phyloP scores from a whole-genome alignment of 164 flowering plant species.

The Magnolia sinica region DNA sequence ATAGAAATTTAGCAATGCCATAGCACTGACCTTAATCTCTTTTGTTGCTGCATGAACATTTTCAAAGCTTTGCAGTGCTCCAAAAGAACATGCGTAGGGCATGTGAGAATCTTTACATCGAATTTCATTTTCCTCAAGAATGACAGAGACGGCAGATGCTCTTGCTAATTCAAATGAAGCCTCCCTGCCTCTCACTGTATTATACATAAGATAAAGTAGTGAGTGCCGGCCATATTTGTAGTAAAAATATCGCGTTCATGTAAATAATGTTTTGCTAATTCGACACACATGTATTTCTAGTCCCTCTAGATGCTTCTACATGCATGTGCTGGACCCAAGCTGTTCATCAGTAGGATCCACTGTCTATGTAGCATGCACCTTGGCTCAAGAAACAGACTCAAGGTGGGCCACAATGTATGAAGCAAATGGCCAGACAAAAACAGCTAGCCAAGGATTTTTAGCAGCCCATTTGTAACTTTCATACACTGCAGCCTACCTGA shows the following conservation, averaged over 20 bases:
- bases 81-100: conserved; percentile 26
- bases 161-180: conserved; percentile 35
- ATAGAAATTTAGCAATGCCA: background rate
- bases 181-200: conserved; percentile 51
- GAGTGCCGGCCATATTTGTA: background rate
- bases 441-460: no score
- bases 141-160: conserved; percentile 31
- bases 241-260: background rate
- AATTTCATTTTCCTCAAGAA: conserved; percentile 36
- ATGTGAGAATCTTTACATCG: conserved; percentile 24
- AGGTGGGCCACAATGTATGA: no score
- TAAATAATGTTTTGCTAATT: no score
- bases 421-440: no score
- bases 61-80: conserved; percentile 24
- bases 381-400: no score
- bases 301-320: background rate
- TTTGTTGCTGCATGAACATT: conserved; percentile 23
- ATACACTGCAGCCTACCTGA: no score
- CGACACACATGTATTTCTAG: background rate
- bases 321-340: background rate
- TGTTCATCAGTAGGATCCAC: background rate
- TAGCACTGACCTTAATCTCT: conserved; percentile 36
- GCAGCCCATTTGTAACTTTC: no score
- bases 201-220: background rate
- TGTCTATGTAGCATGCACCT: background rate